Base-by-base conservation (phyloP, 768 basidiomycete species). In the Stropharia rugosoannulata region DNA sequence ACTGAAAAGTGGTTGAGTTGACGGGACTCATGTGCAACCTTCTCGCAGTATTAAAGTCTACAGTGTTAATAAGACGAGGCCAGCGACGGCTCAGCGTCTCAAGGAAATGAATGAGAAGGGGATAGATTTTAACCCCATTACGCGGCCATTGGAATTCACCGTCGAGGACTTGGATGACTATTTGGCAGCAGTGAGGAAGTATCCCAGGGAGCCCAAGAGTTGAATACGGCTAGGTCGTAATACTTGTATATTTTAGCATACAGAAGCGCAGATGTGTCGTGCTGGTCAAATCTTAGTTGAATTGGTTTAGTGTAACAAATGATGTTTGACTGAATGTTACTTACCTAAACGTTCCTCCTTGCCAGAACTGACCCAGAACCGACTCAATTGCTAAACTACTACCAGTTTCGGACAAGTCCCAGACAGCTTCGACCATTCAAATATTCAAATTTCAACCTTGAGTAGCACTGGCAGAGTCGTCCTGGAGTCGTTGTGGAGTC, bases 51-150 rank as follows among this genome's bases (percentile, higher is more conserved):
- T 60, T 41, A 60, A 60, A 44, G 50, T 60, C 1, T 60, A 60
- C 29, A 56, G 55, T 32, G 55, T 60, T 25, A 60, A 60, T 29
- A 60, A 56, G 51, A 44, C 46, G 37, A 42, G 44, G n/a, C 47
- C 47, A 10, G 55, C 29, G 8, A 60, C 59, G n/a, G 47, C 55
- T 19, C 29, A 52, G 32, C 55, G 59, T 36, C 44, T 60, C 41
- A 56, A 50, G 43, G 55, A 56, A n/a, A 35, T 60, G 15, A 55
- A 56, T 18, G 47, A 50, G 27, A 53, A 45, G 27, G 51, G 38
- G 11, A 45, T 52, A 32, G 29, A 52, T 12, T 56, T 60, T 15
- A 56, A 53, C 13, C 59, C 59, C n/a, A 40, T 60, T 45, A 60
- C 51, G 27, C 51, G 59, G 15, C 59, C 59, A 5, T 52, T 56